Evolutionary conservation across 257 asterid species (phyloP).

Genomic region (Galeopsis tetrahit): DNA sequence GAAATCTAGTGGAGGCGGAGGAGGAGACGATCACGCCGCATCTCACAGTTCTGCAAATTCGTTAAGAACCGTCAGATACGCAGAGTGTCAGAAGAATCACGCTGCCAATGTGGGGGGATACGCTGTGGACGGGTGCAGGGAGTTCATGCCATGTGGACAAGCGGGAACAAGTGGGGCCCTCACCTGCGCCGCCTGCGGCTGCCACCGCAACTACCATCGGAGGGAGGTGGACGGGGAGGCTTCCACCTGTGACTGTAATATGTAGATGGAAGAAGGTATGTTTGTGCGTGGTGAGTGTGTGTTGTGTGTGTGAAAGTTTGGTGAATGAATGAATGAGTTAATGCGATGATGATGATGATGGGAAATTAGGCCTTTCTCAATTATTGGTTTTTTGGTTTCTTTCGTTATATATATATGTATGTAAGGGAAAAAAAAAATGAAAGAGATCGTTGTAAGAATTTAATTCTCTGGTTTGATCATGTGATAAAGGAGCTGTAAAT

Average conservation of each 20-base stretch:
- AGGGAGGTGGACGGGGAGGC: conserved; percentile 57
- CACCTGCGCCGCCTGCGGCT: conserved; percentile 89
- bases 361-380: conserved; percentile 30
- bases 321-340: conserved; percentile 29
- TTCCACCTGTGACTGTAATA: conserved; percentile 43
- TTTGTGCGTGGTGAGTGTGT: conserved; percentile 23
- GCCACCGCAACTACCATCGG: conserved; percentile 86
- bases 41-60: conserved; percentile 41
- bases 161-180: conserved; percentile 57
- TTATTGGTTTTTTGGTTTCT: conserved; percentile 22
- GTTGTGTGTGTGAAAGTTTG: conserved; percentile 33
- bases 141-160: conserved; percentile 72
- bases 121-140: conserved; percentile 96
- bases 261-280: background rate
- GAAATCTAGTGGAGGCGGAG: conserved; percentile 21
- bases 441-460: background rate
- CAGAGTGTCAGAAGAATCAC: conserved; percentile 91
- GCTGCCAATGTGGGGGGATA: conserved; percentile 86
- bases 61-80: conserved; percentile 52
- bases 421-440: background rate
- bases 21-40: conserved; percentile 27
- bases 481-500: conserved; percentile 29
- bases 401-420: background rate
- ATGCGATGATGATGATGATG: conserved; percentile 27
- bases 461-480: conserved; percentile 16